These are phyloP conservation scores for Danielia reshetovae DNA, from an alignment of 805 yeast species.

Conservation along the genomic window DNA sequence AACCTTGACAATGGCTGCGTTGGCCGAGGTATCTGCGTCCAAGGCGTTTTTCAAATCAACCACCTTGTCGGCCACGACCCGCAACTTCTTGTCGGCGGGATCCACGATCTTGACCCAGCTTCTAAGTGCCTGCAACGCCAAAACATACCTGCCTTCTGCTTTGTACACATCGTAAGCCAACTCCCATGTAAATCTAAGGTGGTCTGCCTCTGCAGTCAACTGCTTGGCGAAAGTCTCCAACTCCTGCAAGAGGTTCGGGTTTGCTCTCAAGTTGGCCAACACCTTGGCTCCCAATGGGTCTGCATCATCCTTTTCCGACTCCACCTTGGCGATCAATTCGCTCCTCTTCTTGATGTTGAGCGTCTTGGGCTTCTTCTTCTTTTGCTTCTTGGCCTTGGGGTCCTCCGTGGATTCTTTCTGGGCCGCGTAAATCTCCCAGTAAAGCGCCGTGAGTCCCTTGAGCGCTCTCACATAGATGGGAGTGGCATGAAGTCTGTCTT, in stretches of 20 bases:
- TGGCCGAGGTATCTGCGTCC: slow-evolving; percentile 34
- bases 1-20: slow-evolving; percentile 43
- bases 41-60: slow-evolving; percentile 28
- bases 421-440: slow-evolving; percentile 39
- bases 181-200: slow-evolving; percentile 38
- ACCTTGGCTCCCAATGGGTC: slow-evolving; percentile 59
- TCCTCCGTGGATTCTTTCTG: slow-evolving; percentile 15
- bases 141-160: slow-evolving; percentile 42
- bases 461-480: slow-evolving; percentile 72
- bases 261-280: slow-evolving; percentile 22
- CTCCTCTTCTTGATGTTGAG: slow-evolving; percentile 48
- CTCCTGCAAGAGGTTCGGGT: slow-evolving; percentile 36
- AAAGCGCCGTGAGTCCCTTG: slow-evolving; percentile 57
- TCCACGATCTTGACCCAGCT: slow-evolving; percentile 39
- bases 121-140: slow-evolving; percentile 43
- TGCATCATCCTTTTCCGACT: slow-evolving; percentile 44
- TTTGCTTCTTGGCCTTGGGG: slow-evolving; percentile 34
- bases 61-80: slow-evolving; percentile 28
- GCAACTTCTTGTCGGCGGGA: slow-evolving; percentile 14
- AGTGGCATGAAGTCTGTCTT: slow-evolving; percentile 62
- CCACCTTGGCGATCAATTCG: slow-evolving; percentile 45
- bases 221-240: slow-evolving; percentile 42
- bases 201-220: slow-evolving; percentile 39
- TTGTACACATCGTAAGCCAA: slow-evolving; percentile 38
- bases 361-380: slow-evolving; percentile 54